Evolutionary conservation across 192 early-diverging fungal species (phyloP), one percentile per base, ranked within the genome.

Genomic region (Coemansia sp.): DNA sequence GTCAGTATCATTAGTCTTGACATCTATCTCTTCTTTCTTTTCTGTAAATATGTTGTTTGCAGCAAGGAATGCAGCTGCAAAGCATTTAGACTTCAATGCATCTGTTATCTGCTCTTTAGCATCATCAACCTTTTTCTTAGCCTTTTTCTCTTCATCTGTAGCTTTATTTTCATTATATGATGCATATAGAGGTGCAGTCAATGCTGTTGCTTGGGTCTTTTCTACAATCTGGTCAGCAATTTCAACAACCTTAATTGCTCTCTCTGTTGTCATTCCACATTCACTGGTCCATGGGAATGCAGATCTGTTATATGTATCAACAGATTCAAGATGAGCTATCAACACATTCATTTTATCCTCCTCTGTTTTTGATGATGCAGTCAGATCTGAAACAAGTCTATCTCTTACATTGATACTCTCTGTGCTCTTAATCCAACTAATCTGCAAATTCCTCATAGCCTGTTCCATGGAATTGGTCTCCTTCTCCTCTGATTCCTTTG

Each of bases 371-470:
- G 82, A 75, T 4, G 86, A 76, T 11, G 73, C 62, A 5, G 83
- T 73, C 64, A 91, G 85, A n/a, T 87, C 84, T 10, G 68, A 52
- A 60, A 95, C 89, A 12, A 99, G 69, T 49, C 87, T 71, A 1
- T 77, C 72, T 33, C 90, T 86, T 11, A 84, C 83, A 3, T 10
- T 66, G 8, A 83, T 86, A 25, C 85, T 86, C 69, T 77, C 85
- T 36, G 90, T 68, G 80, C 95, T 96, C 77, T 91, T 93, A 52
- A 97, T 63, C 77, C 87, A 87, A 3, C 85, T 72, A 32, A 99
- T 85, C 66, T 92, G 88, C 22, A 92, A 64, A 69, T 95, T 92
- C 49, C 82, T 73, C 62, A 92, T 63, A 20, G 84, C 80, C 18
- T 78, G 66, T 8, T 50, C 61, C 28, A 60, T 63, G 11, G 87